These are phyloP conservation scores for Entophlyctis luteolus DNA, from an alignment of 192 early-diverging fungal genomes.

Conservation along the genomic window DNA sequence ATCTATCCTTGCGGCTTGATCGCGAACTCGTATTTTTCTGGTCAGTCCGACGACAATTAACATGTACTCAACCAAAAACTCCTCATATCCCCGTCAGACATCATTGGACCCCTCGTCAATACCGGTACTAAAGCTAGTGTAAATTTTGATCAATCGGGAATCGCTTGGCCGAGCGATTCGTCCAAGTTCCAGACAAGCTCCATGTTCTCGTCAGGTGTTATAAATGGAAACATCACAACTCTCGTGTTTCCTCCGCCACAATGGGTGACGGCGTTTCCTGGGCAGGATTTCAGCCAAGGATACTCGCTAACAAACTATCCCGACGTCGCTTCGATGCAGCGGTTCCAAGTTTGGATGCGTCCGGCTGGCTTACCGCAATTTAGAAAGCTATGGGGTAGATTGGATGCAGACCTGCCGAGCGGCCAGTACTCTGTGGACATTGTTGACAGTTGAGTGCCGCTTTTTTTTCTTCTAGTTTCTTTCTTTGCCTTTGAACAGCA, in stretches of 20 bases:
- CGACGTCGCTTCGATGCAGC: slow-evolving; percentile 66
- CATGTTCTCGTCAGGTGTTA: not conserved
- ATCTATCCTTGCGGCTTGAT: slow-evolving; percentile 97
- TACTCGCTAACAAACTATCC: slow-evolving; percentile 57
- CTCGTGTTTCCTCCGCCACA: slow-evolving; percentile 76
- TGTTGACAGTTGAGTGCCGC: slow-evolving; percentile 61
- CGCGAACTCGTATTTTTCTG: slow-evolving; percentile 96
- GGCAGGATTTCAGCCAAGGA: slow-evolving; percentile 35
- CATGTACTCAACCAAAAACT: no score
- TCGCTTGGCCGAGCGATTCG: slow-evolving; percentile 86
- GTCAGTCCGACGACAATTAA: slow-evolving; percentile 43
- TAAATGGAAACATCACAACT: slow-evolving; percentile 40
- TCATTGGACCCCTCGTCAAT: slow-evolving; percentile 41
- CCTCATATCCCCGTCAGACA: not conserved
- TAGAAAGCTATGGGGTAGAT: slow-evolving; percentile 87
- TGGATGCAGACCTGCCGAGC: slow-evolving; percentile 53
- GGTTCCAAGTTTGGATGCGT: slow-evolving; percentile 98
- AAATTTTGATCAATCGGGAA: slow-evolving; percentile 60
- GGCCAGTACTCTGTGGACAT: slow-evolving; percentile 76
- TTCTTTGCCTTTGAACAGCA: not conserved
- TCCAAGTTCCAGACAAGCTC: slow-evolving; percentile 47
- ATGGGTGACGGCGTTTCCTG: slow-evolving; percentile 68
- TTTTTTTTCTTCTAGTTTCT: slow-evolving; percentile 53
- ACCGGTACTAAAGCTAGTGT: slow-evolving; percentile 38
- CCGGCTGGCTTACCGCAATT: slow-evolving; percentile 93